Conservation (phyloP, 305 asterid species). For the Fraxinus latifolia region DNA sequence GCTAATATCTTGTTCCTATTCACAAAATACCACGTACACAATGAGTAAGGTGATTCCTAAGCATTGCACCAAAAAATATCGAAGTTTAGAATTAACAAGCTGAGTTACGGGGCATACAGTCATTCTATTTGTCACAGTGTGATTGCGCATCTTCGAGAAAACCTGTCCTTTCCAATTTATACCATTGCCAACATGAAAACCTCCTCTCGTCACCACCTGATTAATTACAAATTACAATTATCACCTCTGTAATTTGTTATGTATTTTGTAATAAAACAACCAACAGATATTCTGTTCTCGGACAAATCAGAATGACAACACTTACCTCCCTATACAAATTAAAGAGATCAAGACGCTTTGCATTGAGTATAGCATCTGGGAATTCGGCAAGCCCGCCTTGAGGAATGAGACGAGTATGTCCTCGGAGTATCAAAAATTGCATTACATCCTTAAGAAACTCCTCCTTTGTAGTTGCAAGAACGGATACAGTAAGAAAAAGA, state of each 20-base stretch:
- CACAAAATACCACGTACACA: neutral
- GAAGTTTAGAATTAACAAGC: neutral
- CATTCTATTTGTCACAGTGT: slow-evolving; percentile 95
- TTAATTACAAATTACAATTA: slow-evolving; percentile 9
- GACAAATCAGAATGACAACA: neutral
- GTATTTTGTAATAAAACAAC: neutral
- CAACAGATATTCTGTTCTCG: neutral
- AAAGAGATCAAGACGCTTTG: slow-evolving; percentile 93
- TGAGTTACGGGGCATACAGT: slow-evolving; percentile 49
- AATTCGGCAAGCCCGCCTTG: slow-evolving; percentile 98
- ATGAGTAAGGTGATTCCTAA: neutral
- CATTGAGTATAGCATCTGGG: slow-evolving; percentile 96
- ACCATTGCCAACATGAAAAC: slow-evolving; percentile 97
- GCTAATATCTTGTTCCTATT: neutral
- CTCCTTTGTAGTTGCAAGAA: slow-evolving; percentile 50
- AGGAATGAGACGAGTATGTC: slow-evolving; percentile 96
- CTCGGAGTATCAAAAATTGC: slow-evolving; percentile 93
- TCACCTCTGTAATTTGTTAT: neutral
- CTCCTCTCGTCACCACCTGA: slow-evolving; percentile 98
- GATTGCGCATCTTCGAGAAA: slow-evolving; percentile 98
- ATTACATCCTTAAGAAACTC: slow-evolving; percentile 92
- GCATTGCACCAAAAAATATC: neutral
- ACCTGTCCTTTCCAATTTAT: slow-evolving; percentile 99
- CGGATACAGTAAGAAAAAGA: slow-evolving; percentile 6
- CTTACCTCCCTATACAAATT: slow-evolving; percentile 97